Conservation (phyloP, 2,329 filamentous ascomycete genomes). For the Sphaerostilbella broomeana region DNA sequence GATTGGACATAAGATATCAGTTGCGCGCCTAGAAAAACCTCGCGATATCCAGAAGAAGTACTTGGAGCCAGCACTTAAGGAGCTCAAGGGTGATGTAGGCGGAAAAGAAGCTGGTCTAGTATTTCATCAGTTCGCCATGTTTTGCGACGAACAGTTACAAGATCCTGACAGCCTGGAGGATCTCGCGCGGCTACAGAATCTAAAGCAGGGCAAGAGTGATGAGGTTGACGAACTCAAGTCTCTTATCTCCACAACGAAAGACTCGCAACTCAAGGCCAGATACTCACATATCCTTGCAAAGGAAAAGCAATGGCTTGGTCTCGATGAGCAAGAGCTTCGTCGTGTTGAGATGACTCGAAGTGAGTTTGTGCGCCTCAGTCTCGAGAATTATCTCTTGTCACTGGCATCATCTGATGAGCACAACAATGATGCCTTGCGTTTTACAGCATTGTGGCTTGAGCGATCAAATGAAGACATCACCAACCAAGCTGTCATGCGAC, state of each 20-base stretch:
- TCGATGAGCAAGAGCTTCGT: conserved; percentile 82
- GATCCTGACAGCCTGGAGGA: conserved; percentile 81
- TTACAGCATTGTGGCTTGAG: conserved; percentile 91
- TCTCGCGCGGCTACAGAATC: conserved; percentile 68
- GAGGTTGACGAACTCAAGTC: conserved; percentile 70
- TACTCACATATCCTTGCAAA: conserved; percentile 59
- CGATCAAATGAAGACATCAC: conserved; percentile 68
- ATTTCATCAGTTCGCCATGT: conserved; percentile 89
- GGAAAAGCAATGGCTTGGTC: conserved; percentile 80
- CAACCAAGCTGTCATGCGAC: conserved; percentile 66
- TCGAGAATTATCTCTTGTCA: conserved; percentile 88
- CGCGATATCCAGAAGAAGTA: conserved; percentile 85
- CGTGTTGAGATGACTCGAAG: conserved; percentile 69
- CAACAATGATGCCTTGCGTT: conserved; percentile 83
- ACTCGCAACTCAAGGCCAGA: conserved; percentile 47
- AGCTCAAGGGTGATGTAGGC: conserved; percentile 61
- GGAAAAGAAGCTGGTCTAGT: conserved; percentile 77
- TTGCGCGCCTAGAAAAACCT: conserved; percentile 84
- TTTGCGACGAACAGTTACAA: conserved; percentile 91
- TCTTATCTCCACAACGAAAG: conserved; percentile 44
- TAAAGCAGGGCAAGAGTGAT: conserved; percentile 72
- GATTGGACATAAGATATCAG: conserved; percentile 80
- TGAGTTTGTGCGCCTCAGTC: conserved; percentile 77
- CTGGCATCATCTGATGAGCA: conserved; percentile 80
- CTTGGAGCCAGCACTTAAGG: conserved; percentile 73